Percentiles rank a stretch among this genome's conserved stretches.
Conservation (phyloP, 2,329 filamentous ascomycete species). For the Cercospora nicotianae region DNA sequence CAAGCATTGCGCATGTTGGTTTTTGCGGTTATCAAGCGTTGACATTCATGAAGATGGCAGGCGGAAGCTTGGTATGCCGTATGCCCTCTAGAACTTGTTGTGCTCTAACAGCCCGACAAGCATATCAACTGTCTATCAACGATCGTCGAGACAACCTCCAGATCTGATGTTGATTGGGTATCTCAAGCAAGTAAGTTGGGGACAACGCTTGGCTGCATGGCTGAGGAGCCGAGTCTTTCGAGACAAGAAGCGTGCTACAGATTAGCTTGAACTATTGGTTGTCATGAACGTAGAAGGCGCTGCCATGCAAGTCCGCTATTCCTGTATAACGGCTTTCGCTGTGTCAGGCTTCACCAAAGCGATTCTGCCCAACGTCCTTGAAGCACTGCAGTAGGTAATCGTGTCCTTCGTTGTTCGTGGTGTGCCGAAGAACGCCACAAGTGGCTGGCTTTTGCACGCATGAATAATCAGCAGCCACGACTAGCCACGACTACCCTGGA, state of each 20-base stretch:
- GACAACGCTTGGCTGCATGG: slow-evolving; percentile 1
- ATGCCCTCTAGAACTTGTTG: neutral
- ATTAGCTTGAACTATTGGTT: neutral
- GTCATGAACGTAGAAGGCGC: neutral
- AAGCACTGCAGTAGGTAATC: neutral
- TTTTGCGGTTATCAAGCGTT: no score
- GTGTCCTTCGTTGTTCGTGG: neutral
- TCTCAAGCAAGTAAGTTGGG: neutral
- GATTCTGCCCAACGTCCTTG: neutral
- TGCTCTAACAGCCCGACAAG: neutral
- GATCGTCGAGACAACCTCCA: neutral
- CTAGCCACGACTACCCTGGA: neutral
- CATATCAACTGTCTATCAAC: neutral
- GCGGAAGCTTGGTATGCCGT: neutral
- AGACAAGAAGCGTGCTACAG: neutral
- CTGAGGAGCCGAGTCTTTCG: neutral
- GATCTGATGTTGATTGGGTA: neutral
- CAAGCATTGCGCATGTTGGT: neutral
- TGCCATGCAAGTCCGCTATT: neutral
- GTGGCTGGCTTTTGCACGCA: neutral
- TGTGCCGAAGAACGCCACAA: neutral
- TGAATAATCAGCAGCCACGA: slow-evolving; percentile 1
- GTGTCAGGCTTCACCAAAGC: neutral
- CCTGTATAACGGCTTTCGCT: neutral
- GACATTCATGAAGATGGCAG: no score